Base-by-base conservation (phyloP, 805 yeast genomes). In the Spathaspora hagerdaliae region DNA sequence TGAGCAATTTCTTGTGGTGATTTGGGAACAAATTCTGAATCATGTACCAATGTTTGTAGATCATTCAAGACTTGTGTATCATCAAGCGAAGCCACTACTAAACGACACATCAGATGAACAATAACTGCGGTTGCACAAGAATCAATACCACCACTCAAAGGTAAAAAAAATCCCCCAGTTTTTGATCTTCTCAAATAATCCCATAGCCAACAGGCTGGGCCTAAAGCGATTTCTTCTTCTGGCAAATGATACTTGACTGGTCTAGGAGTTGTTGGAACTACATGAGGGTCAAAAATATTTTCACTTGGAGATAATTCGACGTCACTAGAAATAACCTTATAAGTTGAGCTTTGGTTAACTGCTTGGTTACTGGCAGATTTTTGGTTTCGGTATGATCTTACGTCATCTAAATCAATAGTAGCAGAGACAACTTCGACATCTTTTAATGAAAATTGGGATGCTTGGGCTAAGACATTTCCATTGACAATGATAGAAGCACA, bases 181-280 rank as follows among this genome's bases (percentile, higher is more conserved):
- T 80, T 81, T 54, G 96, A 88, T 52, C 99, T 78, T 63, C 99
- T 79, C 47, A 94, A 74, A 59, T 94, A 94, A 64, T 94, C 99
- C 99, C 99, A 94, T 51, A 94, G 66, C 99, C 99, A 94, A 64
- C 99, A 94, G 0, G 99, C 99, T 0, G 99, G 99, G 0, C 99
- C 99, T 38, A 87, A 71, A 0, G 98, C 97, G 53, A 94, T 92
- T 65, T 94, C 99, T 66, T 94, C 97, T 58, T 91, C 96, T 2
- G 99, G 97, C 2, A 71, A 59, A 64, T 87, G 95, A 56, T 85
- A 85, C 34, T 74, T 75, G 38, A 85, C 74, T 5, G 69, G 72
- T 19, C 65, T 61, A 1, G 77, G 57, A 15, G 59, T 58, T 0
- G 94, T 67, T 14, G 97, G 96, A 9, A 58, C 63, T 9, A 87